Base-by-base conservation (phyloP, 805 yeast genomes). In the Ogataea henricii region DNA sequence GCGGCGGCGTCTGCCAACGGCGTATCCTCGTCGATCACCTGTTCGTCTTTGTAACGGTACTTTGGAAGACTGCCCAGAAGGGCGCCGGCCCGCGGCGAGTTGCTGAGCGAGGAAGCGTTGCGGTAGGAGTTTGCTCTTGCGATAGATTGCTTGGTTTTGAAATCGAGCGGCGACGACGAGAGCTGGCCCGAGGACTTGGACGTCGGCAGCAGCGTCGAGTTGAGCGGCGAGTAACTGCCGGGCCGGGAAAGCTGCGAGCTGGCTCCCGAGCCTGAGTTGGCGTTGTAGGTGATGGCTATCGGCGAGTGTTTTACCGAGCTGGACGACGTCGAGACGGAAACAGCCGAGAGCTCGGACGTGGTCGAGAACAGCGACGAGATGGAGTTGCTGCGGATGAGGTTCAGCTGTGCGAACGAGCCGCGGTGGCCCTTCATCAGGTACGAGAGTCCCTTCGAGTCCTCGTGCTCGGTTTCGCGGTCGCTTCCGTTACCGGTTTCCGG, bases 361-460 rank as follows among this genome's bases (percentile, higher is more conserved):
- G 60, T 54, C 2, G 70, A 64, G 26, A 67, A 67, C 42, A 67
- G 42, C 4, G 70, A 67, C 10, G 63, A 41, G 4, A 53, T 39
- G 0, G 70, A 66, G 22, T 66, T 53, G 37, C 49, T 53, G 38
- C 63, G 52, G 3, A 52, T 32, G 6, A 61, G 43, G 30, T 62
- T 57, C 16, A 66, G 49, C 42, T 65, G 66, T 5, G 70, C 71
- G 48, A 68, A 63, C 3, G 72, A 68, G 16, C 69, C 72, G 25
- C 70, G 52, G 43, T 68, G 72, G 9, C 65, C 71, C 40, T 60
- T 59, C 29, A 68, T 44, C 20, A 63, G 47, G 32, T 63, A 63
- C 10, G 54, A 41, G n/a, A 62, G 29, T 3, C 63, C 63, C 13
- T 49, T 13, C 4, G 55, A 27, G 41, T 59, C n/a, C n/a, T n/a